Percentiles rank a stretch among this genome's conserved stretches.
These are phyloP conservation scores for Nakazawaea siamensis DNA, from an alignment of 805 yeast species.

Conservation along the genomic window DNA sequence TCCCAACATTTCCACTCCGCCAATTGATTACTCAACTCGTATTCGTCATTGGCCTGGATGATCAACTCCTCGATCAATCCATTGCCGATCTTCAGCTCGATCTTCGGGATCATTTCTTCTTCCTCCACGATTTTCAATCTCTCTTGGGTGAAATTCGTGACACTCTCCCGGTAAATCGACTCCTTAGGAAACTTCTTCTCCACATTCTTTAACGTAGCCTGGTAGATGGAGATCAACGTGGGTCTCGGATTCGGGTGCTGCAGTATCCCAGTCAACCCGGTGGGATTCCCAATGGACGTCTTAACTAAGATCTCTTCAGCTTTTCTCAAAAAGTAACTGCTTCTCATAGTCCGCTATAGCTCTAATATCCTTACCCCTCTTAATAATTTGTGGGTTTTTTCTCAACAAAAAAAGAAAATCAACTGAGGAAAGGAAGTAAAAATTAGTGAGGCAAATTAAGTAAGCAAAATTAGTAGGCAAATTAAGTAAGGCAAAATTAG, in stretches of 20 bases:
- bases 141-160: slow-evolving; percentile 61
- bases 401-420: too few relatives aligned
- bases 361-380: too few relatives aligned
- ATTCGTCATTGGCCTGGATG: slow-evolving; percentile 78
- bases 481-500: too few relatives aligned
- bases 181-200: slow-evolving; percentile 56
- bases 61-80: slow-evolving; percentile 80
- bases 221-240: slow-evolving; percentile 62
- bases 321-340: slow-evolving; percentile 25
- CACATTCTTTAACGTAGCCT: slow-evolving; percentile 55
- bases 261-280: slow-evolving; percentile 71
- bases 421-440: too few relatives aligned
- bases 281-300: slow-evolving; percentile 59
- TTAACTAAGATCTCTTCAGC: slow-evolving; percentile 42
- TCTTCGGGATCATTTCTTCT: slow-evolving; percentile 51
- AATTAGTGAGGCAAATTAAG: too few relatives aligned
- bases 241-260: slow-evolving; percentile 85
- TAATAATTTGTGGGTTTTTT: too few relatives aligned
- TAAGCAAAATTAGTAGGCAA: too few relatives aligned
- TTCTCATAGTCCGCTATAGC: slow-evolving; percentile 33
- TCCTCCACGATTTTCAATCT: slow-evolving; percentile 60
- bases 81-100: slow-evolving; percentile 69
- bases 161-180: slow-evolving; percentile 71
- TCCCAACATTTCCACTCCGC: slow-evolving; percentile 73
- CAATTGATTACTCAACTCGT: slow-evolving; percentile 56